Percentiles rank a stretch among this genome's conserved stretches.
Conservation (phyloP, 2,329 filamentous ascomycete species). For the Akanthomyces lecanii region DNA sequence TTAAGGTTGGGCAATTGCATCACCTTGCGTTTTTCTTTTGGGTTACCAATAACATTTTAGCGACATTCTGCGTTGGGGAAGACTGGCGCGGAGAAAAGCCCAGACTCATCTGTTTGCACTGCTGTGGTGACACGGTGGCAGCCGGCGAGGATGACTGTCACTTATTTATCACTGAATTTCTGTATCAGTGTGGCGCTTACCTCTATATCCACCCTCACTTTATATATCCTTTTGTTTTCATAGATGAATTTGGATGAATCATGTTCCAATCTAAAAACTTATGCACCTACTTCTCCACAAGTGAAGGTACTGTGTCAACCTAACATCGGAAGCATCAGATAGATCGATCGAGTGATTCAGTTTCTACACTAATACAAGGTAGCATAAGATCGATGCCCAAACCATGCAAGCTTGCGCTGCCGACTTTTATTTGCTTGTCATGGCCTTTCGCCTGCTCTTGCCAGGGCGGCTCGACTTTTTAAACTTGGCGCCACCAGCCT, state of each 20-base stretch:
- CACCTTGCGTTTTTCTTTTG: conserved; percentile 9
- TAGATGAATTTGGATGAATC: conserved; percentile 29
- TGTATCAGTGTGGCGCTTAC: not conserved
- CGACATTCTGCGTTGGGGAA: conserved; percentile 10
- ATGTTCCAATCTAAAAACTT: not conserved
- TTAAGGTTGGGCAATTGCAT: not conserved
- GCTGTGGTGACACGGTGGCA: not conserved
- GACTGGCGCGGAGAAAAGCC: not conserved
- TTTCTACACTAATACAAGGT: conserved; percentile 6
- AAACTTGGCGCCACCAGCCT: conserved; percentile 42
- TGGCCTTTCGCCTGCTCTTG: conserved; percentile 49
- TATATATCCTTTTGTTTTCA: conserved; percentile 32
- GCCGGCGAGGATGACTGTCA: not conserved
- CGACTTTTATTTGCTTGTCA: conserved; percentile 28
- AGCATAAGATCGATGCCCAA: conserved; percentile 8
- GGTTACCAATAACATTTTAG: conserved; percentile 13
- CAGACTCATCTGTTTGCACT: not conserved
- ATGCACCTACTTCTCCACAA: not conserved
- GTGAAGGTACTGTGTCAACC: not conserved
- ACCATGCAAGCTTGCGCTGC: not conserved
- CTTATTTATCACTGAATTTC: not conserved
- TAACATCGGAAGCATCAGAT: conserved; percentile 2
- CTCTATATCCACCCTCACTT: not conserved
- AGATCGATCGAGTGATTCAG: not conserved
- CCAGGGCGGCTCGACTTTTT: conserved; percentile 40